Base-by-base conservation (phyloP, 352 stramenopile genomes). In the Phytopythium kandeliae region DNA sequence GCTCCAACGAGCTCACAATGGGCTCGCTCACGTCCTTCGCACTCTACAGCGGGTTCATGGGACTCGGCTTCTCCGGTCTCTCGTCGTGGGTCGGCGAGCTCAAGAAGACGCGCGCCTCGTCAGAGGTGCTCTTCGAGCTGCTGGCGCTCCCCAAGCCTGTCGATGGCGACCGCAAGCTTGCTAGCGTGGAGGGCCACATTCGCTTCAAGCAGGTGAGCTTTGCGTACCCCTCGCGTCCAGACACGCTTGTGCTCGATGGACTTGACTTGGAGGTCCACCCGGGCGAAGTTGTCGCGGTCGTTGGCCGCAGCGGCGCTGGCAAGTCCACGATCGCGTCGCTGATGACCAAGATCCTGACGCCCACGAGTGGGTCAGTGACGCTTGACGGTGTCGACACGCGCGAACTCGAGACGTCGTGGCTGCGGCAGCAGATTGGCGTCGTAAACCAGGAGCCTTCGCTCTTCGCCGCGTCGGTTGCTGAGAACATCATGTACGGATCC, bases 1-100 rank as follows among this genome's bases (percentile, higher is more conserved):
- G 77, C 15, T 74, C 66, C 16, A 87, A 85, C 28, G 87, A 91
- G 48, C 74, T 97, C 48, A 97, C 86, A 45, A 92, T 95, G 49
- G 89, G 89, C 13, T 85, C 85, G 47, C 74, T 97, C 34, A 96
- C 86, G 37, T 95, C 86, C 4, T 97, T 97, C 51, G 81, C 89
- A 24, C 56, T 96, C 3, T 97, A 97, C 78, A 96, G 76, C 43
- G 85, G 85, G 17, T 93, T 96, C 51, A 94, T 97, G 72, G 85
- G 81, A 25, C 71, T 96, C 12, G 88, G 86, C 6, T 96, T 96
- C 64, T 95, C 86, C 16, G 74, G 78, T 0, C 63, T 97, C 12
- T 90, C 85, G 26, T 95, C 84, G 10, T 93, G 81, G 58, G 67
- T 90, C 34, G 72, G 85, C 19, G 81, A 96, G 42, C 68, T 94